phyloP scores from a whole-genome alignment of 2,329 filamentous ascomycete genomes.

The Keithomyces neogunnii region DNA sequence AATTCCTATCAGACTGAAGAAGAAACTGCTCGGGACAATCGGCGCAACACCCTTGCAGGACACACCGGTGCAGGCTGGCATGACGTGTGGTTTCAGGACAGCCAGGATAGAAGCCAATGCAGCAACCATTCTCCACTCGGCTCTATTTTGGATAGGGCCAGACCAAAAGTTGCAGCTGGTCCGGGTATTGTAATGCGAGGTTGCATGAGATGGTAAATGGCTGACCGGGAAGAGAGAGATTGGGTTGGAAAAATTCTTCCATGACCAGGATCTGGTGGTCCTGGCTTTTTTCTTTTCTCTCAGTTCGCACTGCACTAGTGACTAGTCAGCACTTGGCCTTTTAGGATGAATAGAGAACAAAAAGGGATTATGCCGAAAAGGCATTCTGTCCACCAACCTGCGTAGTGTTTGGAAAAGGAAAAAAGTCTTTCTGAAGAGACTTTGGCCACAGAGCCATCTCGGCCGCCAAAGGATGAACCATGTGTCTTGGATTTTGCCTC shows the following conservation, averaged over 20 bases:
- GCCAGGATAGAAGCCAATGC: neutral
- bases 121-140: neutral
- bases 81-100: conserved; percentile 3
- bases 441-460: neutral
- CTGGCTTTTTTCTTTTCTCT: neutral
- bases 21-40: neutral
- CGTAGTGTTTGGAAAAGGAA: too few species aligned
- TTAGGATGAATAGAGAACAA: neutral
- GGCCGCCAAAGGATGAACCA: neutral
- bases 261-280: neutral
- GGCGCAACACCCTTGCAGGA: neutral
- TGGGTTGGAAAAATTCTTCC: neutral
- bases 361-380: too few species aligned
- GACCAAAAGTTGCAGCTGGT: neutral
- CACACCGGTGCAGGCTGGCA: neutral
- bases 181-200: neutral
- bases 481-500: neutral
- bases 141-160: neutral
- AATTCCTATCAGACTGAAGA: neutral
- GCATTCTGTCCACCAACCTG: too few species aligned
- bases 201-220: neutral
- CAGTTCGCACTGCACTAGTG: neutral
- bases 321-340: neutral
- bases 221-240: neutral
- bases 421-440: neutral